Percentiles rank a stretch among this genome's conserved stretches.
Evolutionary conservation across 306 rosid species (phyloP).

Genomic region (Delonix regia): DNA sequence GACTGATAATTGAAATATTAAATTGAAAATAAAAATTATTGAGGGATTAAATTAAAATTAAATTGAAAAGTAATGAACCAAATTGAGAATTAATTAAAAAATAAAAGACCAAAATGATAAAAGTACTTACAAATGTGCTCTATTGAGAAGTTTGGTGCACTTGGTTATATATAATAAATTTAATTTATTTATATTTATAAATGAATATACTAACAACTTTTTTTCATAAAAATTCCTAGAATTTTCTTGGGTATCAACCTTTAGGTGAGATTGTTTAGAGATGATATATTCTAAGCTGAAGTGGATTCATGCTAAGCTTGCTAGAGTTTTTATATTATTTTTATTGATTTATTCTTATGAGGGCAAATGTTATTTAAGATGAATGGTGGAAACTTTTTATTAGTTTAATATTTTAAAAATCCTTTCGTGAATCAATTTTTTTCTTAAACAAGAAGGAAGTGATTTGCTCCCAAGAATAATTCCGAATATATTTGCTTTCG

Average conservation of each 20-base stretch:
- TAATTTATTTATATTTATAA: no score
- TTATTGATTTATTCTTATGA: background rate
- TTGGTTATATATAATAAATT: no score
- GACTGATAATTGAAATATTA: no score
- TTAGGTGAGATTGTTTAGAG: background rate
- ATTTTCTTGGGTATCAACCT: background rate
- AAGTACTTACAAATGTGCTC: no score
- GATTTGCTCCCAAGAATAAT: background rate
- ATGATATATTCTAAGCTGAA: background rate
- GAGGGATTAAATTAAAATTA: no score
- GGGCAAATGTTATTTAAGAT: background rate
- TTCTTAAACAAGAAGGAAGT: slow-evolving; percentile 3
- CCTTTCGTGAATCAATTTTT: background rate
- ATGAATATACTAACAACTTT: no score
- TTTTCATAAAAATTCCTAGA: no score
- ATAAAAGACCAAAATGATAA: no score
- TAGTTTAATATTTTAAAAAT: background rate
- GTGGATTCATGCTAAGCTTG: background rate
- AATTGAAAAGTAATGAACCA: no score
- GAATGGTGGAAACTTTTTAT: background rate
- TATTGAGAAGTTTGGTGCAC: no score
- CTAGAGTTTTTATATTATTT: background rate
- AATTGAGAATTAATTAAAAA: no score
- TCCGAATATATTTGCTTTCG: slow-evolving; percentile 1
- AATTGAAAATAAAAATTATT: no score